Evolutionary conservation across 495 filamentous ascomycete genomes (phyloP).

Genomic region (Symbiotaphrina buchneri): DNA sequence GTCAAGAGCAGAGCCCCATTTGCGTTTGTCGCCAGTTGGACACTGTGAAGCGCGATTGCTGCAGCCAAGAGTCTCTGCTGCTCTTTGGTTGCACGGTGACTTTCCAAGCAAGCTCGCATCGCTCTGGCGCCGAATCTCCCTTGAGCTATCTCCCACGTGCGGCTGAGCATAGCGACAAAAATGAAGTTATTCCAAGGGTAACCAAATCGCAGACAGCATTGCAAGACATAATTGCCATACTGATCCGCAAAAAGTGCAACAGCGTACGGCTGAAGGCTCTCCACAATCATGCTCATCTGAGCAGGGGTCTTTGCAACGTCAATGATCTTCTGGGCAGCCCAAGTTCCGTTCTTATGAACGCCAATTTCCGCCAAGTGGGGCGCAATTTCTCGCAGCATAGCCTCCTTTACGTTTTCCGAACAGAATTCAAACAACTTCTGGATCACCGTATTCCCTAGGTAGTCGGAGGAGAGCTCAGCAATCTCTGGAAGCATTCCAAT

Average conservation of each 20-base stretch:
- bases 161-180: slow-evolving; percentile 88
- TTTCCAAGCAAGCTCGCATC: slow-evolving; percentile 93
- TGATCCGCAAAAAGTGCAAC: slow-evolving; percentile 88
- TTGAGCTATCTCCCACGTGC: slow-evolving; percentile 86
- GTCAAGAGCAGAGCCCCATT: slow-evolving; percentile 88
- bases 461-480: slow-evolving; percentile 82
- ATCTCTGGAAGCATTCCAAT: slow-evolving; percentile 88
- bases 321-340: slow-evolving; percentile 98
- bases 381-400: slow-evolving; percentile 72
- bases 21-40: slow-evolving; percentile 87
- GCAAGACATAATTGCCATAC: slow-evolving; percentile 94
- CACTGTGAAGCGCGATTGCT: slow-evolving; percentile 85
- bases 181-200: slow-evolving; percentile 84
- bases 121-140: slow-evolving; percentile 86
- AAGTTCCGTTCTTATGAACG: slow-evolving; percentile 96
- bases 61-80: slow-evolving; percentile 91
- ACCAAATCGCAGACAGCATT: slow-evolving; percentile 84
- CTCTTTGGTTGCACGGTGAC: slow-evolving; percentile 82
- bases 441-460: slow-evolving; percentile 96
- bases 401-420: slow-evolving; percentile 71
- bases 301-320: slow-evolving; percentile 71
- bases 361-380: slow-evolving; percentile 92
- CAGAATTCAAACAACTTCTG: slow-evolving; percentile 96
- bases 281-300: slow-evolving; percentile 69
- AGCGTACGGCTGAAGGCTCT: slow-evolving; percentile 63